Evolutionary conservation across 2,329 filamentous ascomycete genomes (phyloP).

Genomic region (Fusarium scirpi): DNA sequence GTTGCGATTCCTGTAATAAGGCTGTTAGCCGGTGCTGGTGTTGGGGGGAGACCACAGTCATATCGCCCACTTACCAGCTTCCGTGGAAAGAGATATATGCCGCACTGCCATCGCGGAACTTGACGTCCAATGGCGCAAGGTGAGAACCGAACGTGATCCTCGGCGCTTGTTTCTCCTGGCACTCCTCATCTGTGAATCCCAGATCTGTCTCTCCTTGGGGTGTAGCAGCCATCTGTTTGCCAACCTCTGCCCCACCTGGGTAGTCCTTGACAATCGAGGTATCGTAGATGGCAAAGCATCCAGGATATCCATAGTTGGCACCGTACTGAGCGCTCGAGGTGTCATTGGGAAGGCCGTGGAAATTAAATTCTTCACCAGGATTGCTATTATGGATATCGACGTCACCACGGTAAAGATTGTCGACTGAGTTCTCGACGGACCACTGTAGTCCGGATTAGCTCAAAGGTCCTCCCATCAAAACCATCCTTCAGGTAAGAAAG

Average conservation of each 20-base stretch:
- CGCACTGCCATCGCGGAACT: slow-evolving; percentile 7
- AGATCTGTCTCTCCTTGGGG: not conserved
- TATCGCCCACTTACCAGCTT: slow-evolving; percentile 1
- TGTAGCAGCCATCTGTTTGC: slow-evolving; percentile 12
- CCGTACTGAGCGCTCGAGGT: slow-evolving; percentile 3
- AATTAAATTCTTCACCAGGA: slow-evolving; percentile 17
- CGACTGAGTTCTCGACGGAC: slow-evolving; percentile 21
- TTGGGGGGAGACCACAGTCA: rapidly evolving
- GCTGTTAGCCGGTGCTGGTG: not conserved
- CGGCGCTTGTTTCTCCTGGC: slow-evolving; percentile 8
- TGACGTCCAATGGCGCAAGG: slow-evolving; percentile 11
- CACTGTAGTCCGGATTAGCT: not conserved
- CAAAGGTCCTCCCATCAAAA: rapidly evolving
- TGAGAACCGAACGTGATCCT: slow-evolving; percentile 8
- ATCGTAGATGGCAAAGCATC: slow-evolving; percentile 18
- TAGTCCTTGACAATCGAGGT: not conserved
- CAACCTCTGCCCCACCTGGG: slow-evolving; percentile 1
- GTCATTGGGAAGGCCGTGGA: slow-evolving; percentile 13
- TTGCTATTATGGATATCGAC: slow-evolving; percentile 16
- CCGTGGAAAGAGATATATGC: slow-evolving; percentile 15
- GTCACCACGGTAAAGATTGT: slow-evolving; percentile 10
- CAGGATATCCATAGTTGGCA: slow-evolving; percentile 17
- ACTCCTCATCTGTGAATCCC: slow-evolving; percentile 18
- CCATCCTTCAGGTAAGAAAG: not conserved
- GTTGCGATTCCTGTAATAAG: slow-evolving; percentile 1